These are phyloP conservation scores for Paramecium sonneborni DNA, from an alignment of 73 alveolate genomes.

Conservation along the genomic window DNA sequence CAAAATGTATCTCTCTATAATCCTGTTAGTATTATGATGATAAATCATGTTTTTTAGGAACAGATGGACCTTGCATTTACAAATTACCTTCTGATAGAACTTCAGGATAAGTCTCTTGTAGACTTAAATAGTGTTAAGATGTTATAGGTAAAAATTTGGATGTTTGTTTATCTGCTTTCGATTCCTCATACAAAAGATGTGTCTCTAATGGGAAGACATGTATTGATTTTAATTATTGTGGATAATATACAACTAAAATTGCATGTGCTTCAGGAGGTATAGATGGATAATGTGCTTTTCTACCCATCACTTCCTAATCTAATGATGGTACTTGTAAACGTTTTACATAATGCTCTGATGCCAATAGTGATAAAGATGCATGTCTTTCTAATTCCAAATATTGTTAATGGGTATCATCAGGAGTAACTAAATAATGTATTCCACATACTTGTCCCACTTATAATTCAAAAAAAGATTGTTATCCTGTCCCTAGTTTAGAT, in stretches of 20 bases:
- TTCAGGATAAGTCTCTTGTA: not conserved
- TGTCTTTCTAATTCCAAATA: not conserved
- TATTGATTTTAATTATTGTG: not conserved
- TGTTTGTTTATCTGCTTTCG: not conserved
- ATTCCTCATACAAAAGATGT: not conserved
- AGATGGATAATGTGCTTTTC: slow-evolving; percentile 44
- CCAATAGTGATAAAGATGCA: not conserved
- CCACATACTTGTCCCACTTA: slow-evolving; percentile 1
- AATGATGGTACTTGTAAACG: slow-evolving; percentile 9
- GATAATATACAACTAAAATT: not conserved
- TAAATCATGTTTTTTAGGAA: not conserved
- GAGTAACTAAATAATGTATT: not conserved
- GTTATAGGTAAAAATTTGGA: not conserved
- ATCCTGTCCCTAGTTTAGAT: slow-evolving; percentile 23
- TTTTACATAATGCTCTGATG: slow-evolving; percentile 28
- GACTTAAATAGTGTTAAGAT: slow-evolving; percentile 29
- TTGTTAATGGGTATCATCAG: not conserved
- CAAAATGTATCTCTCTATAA: not conserved
- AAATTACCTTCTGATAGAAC: not conserved
- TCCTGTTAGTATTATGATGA: not conserved
- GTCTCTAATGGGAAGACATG: not conserved
- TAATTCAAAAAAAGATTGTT: not conserved
- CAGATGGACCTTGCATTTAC: slow-evolving; percentile 31
- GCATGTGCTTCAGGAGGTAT: slow-evolving; percentile 29
- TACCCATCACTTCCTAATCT: not conserved